Percentiles rank a stretch among this genome's conserved stretches.
Evolutionary conservation across 495 filamentous ascomycete species (phyloP).

Genomic region (Hyaloscypha finlandica): DNA sequence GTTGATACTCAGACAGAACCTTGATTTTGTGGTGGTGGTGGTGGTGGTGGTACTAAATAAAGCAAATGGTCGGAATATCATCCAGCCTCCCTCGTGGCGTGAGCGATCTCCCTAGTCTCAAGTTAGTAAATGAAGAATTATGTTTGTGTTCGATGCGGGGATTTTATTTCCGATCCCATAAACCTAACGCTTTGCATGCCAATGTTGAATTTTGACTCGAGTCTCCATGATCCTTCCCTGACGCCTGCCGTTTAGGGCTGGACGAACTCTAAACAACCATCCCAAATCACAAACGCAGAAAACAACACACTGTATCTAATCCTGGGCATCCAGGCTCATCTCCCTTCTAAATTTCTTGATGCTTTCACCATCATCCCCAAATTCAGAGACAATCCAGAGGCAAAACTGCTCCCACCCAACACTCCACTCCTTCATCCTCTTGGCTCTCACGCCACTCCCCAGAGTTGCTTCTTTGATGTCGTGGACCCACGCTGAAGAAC

Average conservation of each 20-base stretch:
- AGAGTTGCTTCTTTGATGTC: slow-evolving; percentile 72
- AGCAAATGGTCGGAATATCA: neutral
- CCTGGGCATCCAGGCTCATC: slow-evolving; percentile 17
- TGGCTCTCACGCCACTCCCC: slow-evolving; percentile 71
- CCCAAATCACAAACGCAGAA: neutral
- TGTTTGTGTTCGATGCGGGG: too few species aligned
- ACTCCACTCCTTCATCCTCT: slow-evolving; percentile 74
- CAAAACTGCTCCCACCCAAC: slow-evolving; percentile 88
- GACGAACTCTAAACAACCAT: neutral
- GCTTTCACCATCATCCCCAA: slow-evolving; percentile 57
- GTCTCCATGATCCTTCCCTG: neutral
- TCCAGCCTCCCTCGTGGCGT: neutral
- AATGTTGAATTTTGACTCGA: slow-evolving; percentile 13
- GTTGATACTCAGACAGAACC: neutral
- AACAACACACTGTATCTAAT: slow-evolving; percentile 1
- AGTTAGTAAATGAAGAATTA: too few species aligned
- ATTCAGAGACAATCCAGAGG: slow-evolving; percentile 84
- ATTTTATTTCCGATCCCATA: too few species aligned
- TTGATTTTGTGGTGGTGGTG: neutral
- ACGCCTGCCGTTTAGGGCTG: slow-evolving; percentile 14
- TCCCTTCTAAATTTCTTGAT: slow-evolving; percentile 11
- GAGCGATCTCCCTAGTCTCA: too few species aligned
- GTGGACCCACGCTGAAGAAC: slow-evolving; percentile 63
- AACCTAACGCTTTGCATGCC: neutral
- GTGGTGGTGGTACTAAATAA: neutral